These are phyloP conservation scores for Lichtheimia ramosa DNA, from an alignment of 371 early-diverging fungal genomes.

Conservation along the genomic window DNA sequence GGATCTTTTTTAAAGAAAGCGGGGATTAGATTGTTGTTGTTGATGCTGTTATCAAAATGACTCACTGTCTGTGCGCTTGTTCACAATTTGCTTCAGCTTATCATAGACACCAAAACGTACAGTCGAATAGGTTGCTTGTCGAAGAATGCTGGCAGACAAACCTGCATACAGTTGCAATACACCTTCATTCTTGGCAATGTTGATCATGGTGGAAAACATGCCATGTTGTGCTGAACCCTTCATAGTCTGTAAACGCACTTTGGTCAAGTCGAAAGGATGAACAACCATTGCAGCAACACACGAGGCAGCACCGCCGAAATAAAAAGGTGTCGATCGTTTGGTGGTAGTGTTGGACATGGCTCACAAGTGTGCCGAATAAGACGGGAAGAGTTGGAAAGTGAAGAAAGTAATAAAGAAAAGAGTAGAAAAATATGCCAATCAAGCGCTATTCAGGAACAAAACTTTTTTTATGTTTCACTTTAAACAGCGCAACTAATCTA, in stretches of 20 bases:
- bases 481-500: background rate
- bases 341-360: background rate
- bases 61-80: conserved; percentile 2
- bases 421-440: background rate
- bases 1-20: conserved; percentile 19
- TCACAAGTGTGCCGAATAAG: background rate
- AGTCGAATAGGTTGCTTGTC: conserved; percentile 74
- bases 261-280: conserved; percentile 72
- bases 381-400: background rate
- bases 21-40: no score
- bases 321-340: conserved; percentile 45
- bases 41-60: background rate
- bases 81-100: conserved; percentile 32
- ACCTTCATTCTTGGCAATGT: conserved; percentile 36
- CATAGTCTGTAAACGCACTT: conserved; percentile 68
- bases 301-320: conserved; percentile 60
- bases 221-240: conserved; percentile 25
- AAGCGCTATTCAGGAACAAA: conserved; percentile 2
- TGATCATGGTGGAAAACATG: conserved; percentile 42
- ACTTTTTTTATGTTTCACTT: background rate
- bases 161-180: conserved; percentile 58
- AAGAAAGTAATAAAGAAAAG: background rate
- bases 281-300: conserved; percentile 61
- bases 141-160: conserved; percentile 59
- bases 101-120: conserved; percentile 72